phyloP scores from a whole-genome alignment of 2,329 filamentous ascomycete species.

The Claviceps sp. region DNA sequence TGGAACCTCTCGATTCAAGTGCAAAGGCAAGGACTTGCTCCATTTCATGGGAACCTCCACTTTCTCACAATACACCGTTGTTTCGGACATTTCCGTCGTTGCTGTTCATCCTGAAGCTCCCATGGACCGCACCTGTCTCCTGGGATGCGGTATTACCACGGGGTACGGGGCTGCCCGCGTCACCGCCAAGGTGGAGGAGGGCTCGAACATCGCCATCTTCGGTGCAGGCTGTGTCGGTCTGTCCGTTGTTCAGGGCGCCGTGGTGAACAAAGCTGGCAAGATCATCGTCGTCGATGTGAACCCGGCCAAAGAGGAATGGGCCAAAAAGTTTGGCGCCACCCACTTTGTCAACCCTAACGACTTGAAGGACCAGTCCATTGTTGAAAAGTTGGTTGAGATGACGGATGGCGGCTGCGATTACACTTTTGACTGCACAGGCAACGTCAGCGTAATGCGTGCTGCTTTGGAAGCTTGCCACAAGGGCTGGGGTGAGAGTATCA shows the following conservation, averaged over 20 bases:
- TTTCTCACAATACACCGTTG: constrained; percentile 97
- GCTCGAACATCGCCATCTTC: constrained; percentile 81
- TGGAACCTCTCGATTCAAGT: constrained; percentile 86
- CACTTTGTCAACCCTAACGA: constrained; percentile 92
- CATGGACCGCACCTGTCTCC: constrained; percentile 90
- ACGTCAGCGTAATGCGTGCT: constrained; percentile 88
- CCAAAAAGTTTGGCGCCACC: constrained; percentile 87
- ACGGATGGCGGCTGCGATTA: constrained; percentile 97
- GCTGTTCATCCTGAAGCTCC: constrained; percentile 80
- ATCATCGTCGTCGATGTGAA: constrained; percentile 72
- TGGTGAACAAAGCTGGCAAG: constrained; percentile 65
- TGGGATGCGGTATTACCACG: constrained; percentile 97
- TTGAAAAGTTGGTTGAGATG: constrained; percentile 90
- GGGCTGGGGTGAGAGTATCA: constrained; percentile 95
- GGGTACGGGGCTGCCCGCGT: constrained; percentile 93
- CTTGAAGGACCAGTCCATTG: constrained; percentile 64
- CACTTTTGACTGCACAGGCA: constrained; percentile 98
- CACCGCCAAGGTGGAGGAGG: constrained; percentile 83
- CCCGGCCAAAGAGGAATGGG: constrained; percentile 80
- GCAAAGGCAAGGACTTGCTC: constrained; percentile 86
- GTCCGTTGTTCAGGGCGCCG: constrained; percentile 86
- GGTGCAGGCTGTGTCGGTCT: constrained; percentile 93
- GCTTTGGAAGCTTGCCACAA: constrained; percentile 98
- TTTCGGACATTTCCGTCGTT: constrained; percentile 96
- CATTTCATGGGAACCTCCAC: constrained; percentile 99